Conservation (phyloP, 2,329 filamentous ascomycete genomes). For the Nemania sp. region DNA sequence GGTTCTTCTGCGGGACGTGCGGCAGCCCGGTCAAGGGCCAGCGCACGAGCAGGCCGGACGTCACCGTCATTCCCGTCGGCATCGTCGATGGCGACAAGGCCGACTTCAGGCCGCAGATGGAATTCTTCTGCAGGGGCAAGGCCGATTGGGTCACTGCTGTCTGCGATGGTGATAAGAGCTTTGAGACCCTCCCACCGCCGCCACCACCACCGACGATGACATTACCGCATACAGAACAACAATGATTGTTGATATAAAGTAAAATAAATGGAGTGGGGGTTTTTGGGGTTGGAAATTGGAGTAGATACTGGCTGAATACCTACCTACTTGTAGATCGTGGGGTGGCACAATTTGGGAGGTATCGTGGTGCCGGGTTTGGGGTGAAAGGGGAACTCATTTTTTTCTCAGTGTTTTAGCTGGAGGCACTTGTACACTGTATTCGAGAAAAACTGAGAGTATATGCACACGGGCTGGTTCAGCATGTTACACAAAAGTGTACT, state of each 20-base stretch:
- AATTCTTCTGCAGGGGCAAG: constrained; percentile 23
- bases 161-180: neutral
- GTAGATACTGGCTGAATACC: too few species aligned
- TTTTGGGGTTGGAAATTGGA: too few species aligned
- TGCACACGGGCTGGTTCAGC: constrained; percentile 1
- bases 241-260: too few species aligned
- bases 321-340: too few species aligned
- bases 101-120: constrained; percentile 21
- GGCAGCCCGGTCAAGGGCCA: constrained; percentile 21
- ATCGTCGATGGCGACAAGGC: constrained; percentile 30
- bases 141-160: constrained; percentile 23
- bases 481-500: constrained; percentile 8
- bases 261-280: too few species aligned
- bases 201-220: too few species aligned
- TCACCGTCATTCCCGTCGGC: constrained; percentile 27
- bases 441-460: neutral
- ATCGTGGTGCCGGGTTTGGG: too few species aligned
- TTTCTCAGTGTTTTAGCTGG: too few species aligned
- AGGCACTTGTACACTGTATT: neutral
- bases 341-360: too few species aligned
- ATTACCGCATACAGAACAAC: too few species aligned
- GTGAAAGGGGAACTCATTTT: too few species aligned
- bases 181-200: constrained; percentile 15
- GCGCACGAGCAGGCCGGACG: neutral
- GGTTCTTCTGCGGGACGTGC: constrained; percentile 33